Evolutionary conservation across 306 rosid genomes (phyloP).

Genomic region (Geum urbanum): DNA sequence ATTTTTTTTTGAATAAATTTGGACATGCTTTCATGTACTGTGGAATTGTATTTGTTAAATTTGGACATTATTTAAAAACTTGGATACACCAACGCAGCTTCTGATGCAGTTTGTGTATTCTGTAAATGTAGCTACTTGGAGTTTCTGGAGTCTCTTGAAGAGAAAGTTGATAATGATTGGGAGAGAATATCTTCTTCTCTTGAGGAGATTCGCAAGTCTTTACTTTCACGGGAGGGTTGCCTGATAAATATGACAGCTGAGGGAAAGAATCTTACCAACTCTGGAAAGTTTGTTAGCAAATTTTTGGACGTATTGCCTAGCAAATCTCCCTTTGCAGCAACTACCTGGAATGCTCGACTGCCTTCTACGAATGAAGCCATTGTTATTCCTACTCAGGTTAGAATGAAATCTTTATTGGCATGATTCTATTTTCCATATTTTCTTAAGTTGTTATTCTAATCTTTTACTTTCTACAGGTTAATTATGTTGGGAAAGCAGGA

Average conservation of each 20-base stretch:
- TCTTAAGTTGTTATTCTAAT: slow-evolving; percentile 26
- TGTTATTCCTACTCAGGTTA: slow-evolving; percentile 88
- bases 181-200: slow-evolving; percentile 72
- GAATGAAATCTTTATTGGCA: slow-evolving; percentile 18
- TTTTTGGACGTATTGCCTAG: slow-evolving; percentile 76
- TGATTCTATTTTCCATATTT: slow-evolving; percentile 13
- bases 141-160: slow-evolving; percentile 73
- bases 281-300: slow-evolving; percentile 55
- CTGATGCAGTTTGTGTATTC: slow-evolving; percentile 19
- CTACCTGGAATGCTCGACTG: slow-evolving; percentile 57
- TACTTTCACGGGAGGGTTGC: slow-evolving; percentile 73
- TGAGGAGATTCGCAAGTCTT: slow-evolving; percentile 80
- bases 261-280: slow-evolving; percentile 49
- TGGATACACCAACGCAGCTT: not conserved
- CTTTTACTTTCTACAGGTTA: slow-evolving; percentile 58
- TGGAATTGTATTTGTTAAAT: no score
- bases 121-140: slow-evolving; percentile 69
- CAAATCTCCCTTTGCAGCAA: slow-evolving; percentile 43
- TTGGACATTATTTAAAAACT: no score
- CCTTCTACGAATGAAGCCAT: slow-evolving; percentile 77
- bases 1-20: no score
- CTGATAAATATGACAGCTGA: slow-evolving; percentile 79
- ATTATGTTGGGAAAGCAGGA: slow-evolving; percentile 93
- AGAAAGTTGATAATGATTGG: slow-evolving; percentile 88
- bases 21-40: no score